Percentiles rank a stretch among this genome's conserved stretches.
phyloP scores from a whole-genome alignment of 1,284 basidiomycete genomes.

The Inonotus hispidus region DNA sequence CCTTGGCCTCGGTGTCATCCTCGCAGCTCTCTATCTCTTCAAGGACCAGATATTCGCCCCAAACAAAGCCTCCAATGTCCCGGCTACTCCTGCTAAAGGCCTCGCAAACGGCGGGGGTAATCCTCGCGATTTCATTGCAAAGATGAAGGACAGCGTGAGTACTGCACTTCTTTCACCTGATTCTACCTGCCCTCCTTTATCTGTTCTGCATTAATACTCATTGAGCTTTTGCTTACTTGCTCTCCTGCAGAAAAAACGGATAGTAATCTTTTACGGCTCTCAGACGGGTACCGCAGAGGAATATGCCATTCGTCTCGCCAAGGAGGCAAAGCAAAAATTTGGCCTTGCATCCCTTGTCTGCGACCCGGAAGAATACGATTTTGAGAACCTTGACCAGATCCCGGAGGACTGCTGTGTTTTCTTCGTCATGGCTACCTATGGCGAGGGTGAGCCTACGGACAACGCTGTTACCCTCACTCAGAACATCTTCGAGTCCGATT shows the following conservation, averaged over 20 bases:
- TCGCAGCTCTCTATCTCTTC: constrained; percentile 75
- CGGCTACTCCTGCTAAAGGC: constrained; percentile 40
- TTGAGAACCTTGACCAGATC: constrained; percentile 89
- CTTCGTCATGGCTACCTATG: constrained; percentile 98
- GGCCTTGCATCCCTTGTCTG: constrained; percentile 91
- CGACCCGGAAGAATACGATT: constrained; percentile 97
- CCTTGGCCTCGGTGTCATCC: constrained; percentile 61
- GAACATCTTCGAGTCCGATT: constrained; percentile 81
- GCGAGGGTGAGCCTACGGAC: constrained; percentile 98
- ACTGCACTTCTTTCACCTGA: neutral
- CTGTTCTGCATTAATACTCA: no score
- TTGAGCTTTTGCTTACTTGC: neutral
- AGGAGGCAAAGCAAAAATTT: constrained; percentile 92
- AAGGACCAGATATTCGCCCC: constrained; percentile 67
- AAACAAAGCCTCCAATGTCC: constrained; percentile 51
- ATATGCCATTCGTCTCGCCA: constrained; percentile 89
- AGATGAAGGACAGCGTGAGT: constrained; percentile 85
- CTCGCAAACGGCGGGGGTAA: constrained; percentile 63
- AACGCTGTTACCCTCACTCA: constrained; percentile 96
- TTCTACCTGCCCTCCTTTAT: neutral
- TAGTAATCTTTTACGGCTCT: constrained; percentile 94
- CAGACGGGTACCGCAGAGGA: constrained; percentile 97
- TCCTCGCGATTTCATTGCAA: constrained; percentile 83
- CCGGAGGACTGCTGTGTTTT: constrained; percentile 84
- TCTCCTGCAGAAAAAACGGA: constrained; percentile 76